Conservation (phyloP, 78 protist genomes). For the Dictyostelium firmibasis region DNA sequence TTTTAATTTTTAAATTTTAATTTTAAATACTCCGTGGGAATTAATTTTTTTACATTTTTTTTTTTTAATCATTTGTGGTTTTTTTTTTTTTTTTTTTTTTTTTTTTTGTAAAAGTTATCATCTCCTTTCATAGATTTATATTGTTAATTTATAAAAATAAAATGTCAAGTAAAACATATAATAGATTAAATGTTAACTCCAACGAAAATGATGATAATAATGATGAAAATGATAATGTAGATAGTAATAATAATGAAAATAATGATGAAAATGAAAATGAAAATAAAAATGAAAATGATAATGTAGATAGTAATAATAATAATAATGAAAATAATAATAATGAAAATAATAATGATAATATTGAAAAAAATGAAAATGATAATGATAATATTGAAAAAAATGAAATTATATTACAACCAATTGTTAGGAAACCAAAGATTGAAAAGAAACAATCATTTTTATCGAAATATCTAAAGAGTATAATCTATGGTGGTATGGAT, state of each 20-base stretch:
- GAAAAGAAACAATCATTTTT: not conserved
- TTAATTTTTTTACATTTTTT: not conserved
- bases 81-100: no score
- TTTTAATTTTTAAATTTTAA: no score
- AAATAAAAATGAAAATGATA: not conserved
- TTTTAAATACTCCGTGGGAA: no score
- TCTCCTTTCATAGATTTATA: not conserved
- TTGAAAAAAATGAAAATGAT: not conserved
- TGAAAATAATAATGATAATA: not conserved
- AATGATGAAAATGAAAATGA: not conserved
- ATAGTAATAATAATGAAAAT: not conserved
- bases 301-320: not conserved
- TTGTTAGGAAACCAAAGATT: not conserved
- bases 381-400: not conserved
- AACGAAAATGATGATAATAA: not conserved
- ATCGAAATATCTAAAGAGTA: slow-evolving; percentile 75
- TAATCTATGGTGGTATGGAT: slow-evolving; percentile 84
- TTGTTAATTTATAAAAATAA: not conserved
- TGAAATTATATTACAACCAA: not conserved
- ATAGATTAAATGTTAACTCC: not conserved
- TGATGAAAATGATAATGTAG: not conserved
- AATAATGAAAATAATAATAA: not conserved
- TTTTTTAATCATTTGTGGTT: not conserved
- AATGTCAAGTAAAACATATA: not conserved
- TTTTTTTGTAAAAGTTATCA: not conserved